Evolutionary conservation across 2,329 filamentous ascomycete genomes (phyloP).

Genomic region (Colletotrichum cordylinicola): DNA sequence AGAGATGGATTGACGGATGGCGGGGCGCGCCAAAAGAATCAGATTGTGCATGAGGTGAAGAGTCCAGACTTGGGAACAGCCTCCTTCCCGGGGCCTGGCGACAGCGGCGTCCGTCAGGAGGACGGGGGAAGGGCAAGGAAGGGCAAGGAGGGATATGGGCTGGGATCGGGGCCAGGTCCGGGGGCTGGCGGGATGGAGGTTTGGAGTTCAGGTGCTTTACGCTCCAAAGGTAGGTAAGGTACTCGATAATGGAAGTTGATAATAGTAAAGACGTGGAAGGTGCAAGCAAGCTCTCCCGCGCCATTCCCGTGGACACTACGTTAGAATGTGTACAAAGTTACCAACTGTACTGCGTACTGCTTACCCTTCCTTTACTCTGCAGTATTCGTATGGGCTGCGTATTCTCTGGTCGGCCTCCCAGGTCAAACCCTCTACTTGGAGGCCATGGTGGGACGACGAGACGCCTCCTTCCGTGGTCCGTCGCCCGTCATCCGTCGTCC

Average conservation of each 20-base stretch:
- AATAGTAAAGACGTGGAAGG: not conserved
- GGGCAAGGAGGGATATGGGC: not conserved
- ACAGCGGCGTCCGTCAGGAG: not conserved
- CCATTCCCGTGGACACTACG: not conserved
- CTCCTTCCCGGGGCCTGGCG: not conserved
- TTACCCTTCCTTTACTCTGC: not conserved
- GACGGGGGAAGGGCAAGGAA: not conserved
- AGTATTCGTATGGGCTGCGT: not conserved
- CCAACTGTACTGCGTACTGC: not conserved
- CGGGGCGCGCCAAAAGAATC: not conserved
- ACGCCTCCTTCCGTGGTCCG: conserved; percentile 8
- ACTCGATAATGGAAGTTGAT: not conserved
- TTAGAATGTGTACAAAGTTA: not conserved
- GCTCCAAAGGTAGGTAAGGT: not conserved
- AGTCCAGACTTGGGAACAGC: not conserved
- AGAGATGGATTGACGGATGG: not conserved
- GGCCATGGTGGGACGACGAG: conserved; percentile 14
- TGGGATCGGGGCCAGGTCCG: conserved; percentile 17
- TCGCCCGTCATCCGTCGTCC: not conserved
- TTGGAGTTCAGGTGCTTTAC: conserved; percentile 6
- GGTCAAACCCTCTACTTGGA: not conserved
- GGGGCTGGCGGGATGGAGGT: not conserved
- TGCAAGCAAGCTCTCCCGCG: not conserved
- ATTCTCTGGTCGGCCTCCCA: not conserved
- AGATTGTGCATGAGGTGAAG: conserved; percentile 1